Evolutionary conservation across 768 basidiomycete genomes (phyloP), one percentile per base, ranked within the genome.

Genomic region (Atractiella rhizophila): DNA sequence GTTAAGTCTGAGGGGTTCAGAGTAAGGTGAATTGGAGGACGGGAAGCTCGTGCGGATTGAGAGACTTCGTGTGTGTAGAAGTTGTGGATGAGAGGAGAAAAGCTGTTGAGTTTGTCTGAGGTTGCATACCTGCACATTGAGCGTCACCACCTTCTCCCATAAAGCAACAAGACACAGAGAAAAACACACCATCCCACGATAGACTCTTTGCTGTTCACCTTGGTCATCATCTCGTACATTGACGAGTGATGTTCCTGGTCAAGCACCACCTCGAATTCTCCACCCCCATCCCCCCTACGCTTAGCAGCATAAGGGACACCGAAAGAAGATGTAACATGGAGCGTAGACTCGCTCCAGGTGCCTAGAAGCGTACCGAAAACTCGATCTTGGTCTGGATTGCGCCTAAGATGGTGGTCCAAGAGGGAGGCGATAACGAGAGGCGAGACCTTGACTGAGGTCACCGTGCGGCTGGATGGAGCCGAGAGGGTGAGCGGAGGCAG

Each of bases 321-420:
- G 56, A 91, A 96, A 12, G 79, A 70, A 37, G 73, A 75, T 42
- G 72, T 68, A 47, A 91, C 72, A 50, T 80, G 75, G 46, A 96
- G 63, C 64, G 38, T 63, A 58, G 9, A 55, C 56, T 66, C 66
- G 23, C 67, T 70, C 47, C 88, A 71, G 39, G 68, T 69, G 15
- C 88, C 88, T 19, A 96, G 74, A 23, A 94, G 71, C 0, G 88
- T 91, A 18, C 88, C 88, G 57, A 96, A 88, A 15, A 94, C 88
- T 43, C 86, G 73, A 45, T 74, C 73, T 52, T 85, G 77, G 21
- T 64, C 59, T 50, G 77, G 73, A 29, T 70, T 74, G 45, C 82
- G 71, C 15, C 88, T 76, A 38, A 94, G 73, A 61, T 85, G 86
- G 65, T 94, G 86, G 62, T 91, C 86, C 50, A 96, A 73, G 64